Evolutionary conservation across 2,329 filamentous ascomycete genomes (phyloP), one percentile per base, ranked within the genome.

Genomic region (Aureobasidium sp.): DNA sequence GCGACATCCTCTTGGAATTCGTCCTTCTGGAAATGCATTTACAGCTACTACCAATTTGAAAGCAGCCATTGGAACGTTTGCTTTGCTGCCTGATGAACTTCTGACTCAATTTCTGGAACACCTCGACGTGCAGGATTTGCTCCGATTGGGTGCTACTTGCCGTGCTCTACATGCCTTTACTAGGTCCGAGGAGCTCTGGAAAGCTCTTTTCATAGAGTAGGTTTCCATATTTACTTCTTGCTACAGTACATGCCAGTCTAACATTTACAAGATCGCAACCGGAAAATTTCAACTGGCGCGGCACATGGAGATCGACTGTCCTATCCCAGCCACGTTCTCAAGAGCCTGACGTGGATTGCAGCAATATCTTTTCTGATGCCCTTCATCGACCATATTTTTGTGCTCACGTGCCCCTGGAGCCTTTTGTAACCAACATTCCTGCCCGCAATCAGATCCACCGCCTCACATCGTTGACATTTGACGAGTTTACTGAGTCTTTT

Each of bases 321-420:
- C 80, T 96, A 42, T 80, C 81, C 39, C 77, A 90, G 15, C 77
- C 80, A 0, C 72, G 79, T 15, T 73, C 74, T 15, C 76, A 80
- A 62, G 78, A 82, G 52, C 80, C 84, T 40, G 78, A 75, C 14
- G 77, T 96, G 39, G 82, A 88, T 67, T 96, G 92, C 75, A 81
- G 81, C 57, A 84, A 86, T 68, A 85, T 97, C 57, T 97, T 90
- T 74, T 97, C 93, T 15, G 93, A 99, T 74, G 86, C 89, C 8
- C 81, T 97, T 27, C 90, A 97, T 74, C 85, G 92, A 11, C 93
- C 93, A 0, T 97, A 95, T 73, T 87, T 90, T 67, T 97, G 93
- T 77, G 88, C 90, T 49, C 85, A 96, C 70, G 85, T 91, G 31
- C 75, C 82, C 1, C 76, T 96, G 44, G 73, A 77, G 7, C 82